A percentile compares a stretch with the other conserved stretches of the same genome.
Conservation (phyloP, 805 yeast genomes). For the Wickerhamiella vanderwaltii region DNA sequence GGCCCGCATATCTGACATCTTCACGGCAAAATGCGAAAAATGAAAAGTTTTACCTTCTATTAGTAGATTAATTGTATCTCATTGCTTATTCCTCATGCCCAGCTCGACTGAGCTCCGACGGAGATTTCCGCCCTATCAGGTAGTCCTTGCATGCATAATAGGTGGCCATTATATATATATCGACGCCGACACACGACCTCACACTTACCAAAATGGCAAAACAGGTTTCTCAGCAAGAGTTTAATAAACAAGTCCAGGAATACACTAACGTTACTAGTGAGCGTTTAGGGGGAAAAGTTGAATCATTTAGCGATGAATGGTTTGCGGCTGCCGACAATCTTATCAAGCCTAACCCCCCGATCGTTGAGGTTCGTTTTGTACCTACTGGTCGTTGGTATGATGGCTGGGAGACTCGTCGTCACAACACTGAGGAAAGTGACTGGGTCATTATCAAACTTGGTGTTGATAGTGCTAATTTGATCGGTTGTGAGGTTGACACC, state of each 20-base stretch:
- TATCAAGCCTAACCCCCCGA: constrained; percentile 67
- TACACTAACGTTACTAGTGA: constrained; percentile 64
- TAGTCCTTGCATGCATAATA: too few relatives aligned
- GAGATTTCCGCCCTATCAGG: too few relatives aligned
- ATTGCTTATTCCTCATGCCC: too few relatives aligned
- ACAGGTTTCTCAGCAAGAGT: constrained; percentile 18
- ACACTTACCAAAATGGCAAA: constrained; percentile 8
- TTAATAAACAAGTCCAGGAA: constrained; percentile 16
- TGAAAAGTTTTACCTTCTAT: too few relatives aligned
- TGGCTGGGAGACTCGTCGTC: constrained; percentile 98
- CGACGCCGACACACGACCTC: background rate
- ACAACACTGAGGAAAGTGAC: constrained; percentile 71
- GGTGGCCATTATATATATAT: constrained; percentile 1
- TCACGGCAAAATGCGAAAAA: too few relatives aligned
- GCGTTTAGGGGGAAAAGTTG: constrained; percentile 66
- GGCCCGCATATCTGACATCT: too few relatives aligned
- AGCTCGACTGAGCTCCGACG: too few relatives aligned
- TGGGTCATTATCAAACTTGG: constrained; percentile 81
- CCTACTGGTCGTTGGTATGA: constrained; percentile 95
- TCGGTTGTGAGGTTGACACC: constrained; percentile 85
- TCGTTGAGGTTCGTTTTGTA: constrained; percentile 67
- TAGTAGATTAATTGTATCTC: too few relatives aligned
- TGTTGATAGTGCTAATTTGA: constrained; percentile 62
- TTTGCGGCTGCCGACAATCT: constrained; percentile 87
- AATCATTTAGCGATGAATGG: constrained; percentile 77